A percentile compares a stretch with the other conserved stretches of the same genome.
phyloP scores from a whole-genome alignment of 2,329 filamentous ascomycete genomes.

The Aspergillus udagawae region DNA sequence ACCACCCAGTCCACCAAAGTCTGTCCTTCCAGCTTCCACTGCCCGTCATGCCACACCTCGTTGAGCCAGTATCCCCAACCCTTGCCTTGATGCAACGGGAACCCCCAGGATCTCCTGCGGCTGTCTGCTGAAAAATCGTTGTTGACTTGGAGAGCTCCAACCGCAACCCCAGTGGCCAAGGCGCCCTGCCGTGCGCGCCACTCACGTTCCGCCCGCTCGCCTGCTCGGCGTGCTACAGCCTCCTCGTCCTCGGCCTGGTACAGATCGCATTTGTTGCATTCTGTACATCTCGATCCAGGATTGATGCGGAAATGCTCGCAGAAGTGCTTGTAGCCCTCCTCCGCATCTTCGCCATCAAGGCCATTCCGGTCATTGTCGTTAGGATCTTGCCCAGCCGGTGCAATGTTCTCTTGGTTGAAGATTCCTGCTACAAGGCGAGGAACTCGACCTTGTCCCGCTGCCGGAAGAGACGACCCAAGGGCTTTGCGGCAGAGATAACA shows the following conservation, averaged over 20 bases:
- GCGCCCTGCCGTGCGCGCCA: conserved; percentile 64
- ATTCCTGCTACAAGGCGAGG: conserved; percentile 5
- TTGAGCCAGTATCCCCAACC: conserved; percentile 32
- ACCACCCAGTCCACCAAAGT: conserved; percentile 38
- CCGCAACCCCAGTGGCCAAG: conserved; percentile 8
- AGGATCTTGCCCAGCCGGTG: conserved; percentile 40
- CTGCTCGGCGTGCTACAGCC: conserved; percentile 62
- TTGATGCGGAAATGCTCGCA: conserved; percentile 90
- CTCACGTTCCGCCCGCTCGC: conserved; percentile 65
- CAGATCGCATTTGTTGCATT: conserved; percentile 78
- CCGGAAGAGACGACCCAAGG: conserved; percentile 26
- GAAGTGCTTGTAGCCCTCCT: conserved; percentile 87
- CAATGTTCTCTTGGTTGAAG: conserved; percentile 17
- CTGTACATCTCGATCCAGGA: conserved; percentile 68
- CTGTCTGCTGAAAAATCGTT: conserved; percentile 22
- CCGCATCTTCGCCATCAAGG: conserved; percentile 38
- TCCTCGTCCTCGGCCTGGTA: conserved; percentile 70
- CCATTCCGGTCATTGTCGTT: conserved; percentile 14
- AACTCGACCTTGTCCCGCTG: conserved; percentile 4
- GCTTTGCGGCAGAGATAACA: conserved; percentile 92
- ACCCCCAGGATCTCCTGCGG: conserved; percentile 3
- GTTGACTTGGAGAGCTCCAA: conserved; percentile 23
- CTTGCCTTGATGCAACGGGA: conserved; percentile 15
- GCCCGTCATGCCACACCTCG: conserved; percentile 37
- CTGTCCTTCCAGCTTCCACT: conserved; percentile 42